Percentiles rank a stretch among this genome's conserved stretches.
phyloP scores from a whole-genome alignment of 1,284 basidiomycete species.

The Blastosporella zonata region DNA sequence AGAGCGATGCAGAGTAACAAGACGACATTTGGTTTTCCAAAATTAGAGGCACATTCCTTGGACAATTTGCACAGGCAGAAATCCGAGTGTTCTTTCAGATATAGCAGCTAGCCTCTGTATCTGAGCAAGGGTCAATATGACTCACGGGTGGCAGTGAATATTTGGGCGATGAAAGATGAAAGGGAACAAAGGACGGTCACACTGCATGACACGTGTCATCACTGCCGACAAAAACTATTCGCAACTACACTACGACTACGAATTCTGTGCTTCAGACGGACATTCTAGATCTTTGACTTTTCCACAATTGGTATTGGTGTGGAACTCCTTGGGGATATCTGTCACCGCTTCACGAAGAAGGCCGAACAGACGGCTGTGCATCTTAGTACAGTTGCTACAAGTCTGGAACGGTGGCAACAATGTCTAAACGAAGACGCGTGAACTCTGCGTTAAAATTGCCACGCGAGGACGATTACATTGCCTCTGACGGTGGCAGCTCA shows the following conservation, averaged over 20 bases:
- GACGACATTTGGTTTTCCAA: neutral
- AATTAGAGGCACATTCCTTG: neutral
- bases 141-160: too few species aligned
- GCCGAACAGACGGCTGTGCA: neutral
- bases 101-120: too few species aligned
- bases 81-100: neutral
- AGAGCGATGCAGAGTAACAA: constrained; percentile 1
- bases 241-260: too few species aligned
- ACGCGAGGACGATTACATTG: neutral
- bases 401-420: neutral
- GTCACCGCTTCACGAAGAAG: neutral
- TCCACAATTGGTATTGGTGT: too few species aligned
- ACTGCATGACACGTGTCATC: too few species aligned
- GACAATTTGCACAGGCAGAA: neutral
- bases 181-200: too few species aligned
- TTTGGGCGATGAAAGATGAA: too few species aligned
- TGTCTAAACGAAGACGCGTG: constrained; percentile 9
- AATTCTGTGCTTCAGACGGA: too few species aligned
- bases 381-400: neutral
- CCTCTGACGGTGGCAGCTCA: constrained; percentile 8
- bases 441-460: neutral
- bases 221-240: too few species aligned
- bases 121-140: too few species aligned
- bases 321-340: too few species aligned
- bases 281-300: too few species aligned